A percentile compares a stretch with the other conserved stretches of the same genome.
Evolutionary conservation across 768 basidiomycete species (phyloP).

Genomic region (Boletus coccyginus): DNA sequence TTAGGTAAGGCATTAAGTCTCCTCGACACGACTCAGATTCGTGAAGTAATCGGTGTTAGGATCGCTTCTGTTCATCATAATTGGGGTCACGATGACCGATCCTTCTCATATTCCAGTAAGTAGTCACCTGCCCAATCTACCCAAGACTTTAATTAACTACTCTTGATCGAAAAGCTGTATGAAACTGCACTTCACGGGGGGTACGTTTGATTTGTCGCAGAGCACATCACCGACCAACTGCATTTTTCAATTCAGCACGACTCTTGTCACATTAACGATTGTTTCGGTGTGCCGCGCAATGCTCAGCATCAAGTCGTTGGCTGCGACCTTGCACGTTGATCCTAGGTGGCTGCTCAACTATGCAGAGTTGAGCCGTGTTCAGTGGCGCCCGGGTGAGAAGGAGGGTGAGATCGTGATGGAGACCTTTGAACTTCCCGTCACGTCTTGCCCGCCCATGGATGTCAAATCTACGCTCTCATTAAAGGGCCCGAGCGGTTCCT

Average conservation of each 20-base stretch:
- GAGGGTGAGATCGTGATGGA: slow-evolving; percentile 37
- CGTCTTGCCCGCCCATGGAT: background rate
- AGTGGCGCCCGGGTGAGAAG: slow-evolving; percentile 34
- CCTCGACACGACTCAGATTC: background rate
- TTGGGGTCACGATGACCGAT: slow-evolving; percentile 6
- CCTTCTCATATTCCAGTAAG: slow-evolving; percentile 9
- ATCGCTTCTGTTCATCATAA: slow-evolving; percentile 14
- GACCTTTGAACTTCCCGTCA: background rate
- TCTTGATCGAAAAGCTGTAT: slow-evolving; percentile 6
- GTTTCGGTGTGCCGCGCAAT: slow-evolving; percentile 38
- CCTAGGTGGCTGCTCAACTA: slow-evolving; percentile 44
- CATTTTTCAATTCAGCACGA: background rate
- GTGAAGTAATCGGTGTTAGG: slow-evolving; percentile 3
- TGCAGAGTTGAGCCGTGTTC: slow-evolving; percentile 43
- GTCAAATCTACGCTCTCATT: background rate
- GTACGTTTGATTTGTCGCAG: slow-evolving; percentile 1
- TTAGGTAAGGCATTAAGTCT: slow-evolving; percentile 5
- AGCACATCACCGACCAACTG: background rate
- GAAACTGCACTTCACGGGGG: background rate
- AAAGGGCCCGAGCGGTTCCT: background rate
- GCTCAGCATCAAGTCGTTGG: slow-evolving; percentile 43
- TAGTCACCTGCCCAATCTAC: background rate
- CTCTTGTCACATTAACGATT: slow-evolving; percentile 5
- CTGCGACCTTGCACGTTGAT: slow-evolving; percentile 39
- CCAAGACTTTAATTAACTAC: background rate